phyloP scores from a whole-genome alignment of 1,284 basidiomycete genomes.

The Boletus mariae region DNA sequence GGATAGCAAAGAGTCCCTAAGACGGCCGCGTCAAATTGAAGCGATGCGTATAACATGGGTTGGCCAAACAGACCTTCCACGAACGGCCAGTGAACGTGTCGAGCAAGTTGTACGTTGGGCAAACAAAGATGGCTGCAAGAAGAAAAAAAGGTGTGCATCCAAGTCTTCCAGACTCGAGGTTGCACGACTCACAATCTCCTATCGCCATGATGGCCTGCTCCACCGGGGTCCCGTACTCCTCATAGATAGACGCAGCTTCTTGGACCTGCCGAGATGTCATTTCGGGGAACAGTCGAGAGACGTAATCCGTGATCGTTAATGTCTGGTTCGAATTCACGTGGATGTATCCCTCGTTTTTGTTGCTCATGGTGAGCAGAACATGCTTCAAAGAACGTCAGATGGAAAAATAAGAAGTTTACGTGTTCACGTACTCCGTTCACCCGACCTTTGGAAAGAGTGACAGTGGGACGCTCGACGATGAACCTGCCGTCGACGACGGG shows the following conservation, averaged over 20 bases:
- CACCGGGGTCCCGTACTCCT: constrained; percentile 7
- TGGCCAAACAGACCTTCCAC: constrained; percentile 18
- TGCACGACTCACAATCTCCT: constrained; percentile 19
- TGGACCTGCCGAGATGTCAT: constrained; percentile 9
- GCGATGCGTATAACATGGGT: neutral
- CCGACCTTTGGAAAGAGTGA: constrained; percentile 22
- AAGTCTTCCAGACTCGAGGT: neutral
- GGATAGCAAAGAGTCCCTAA: constrained; percentile 23
- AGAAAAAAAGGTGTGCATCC: neutral
- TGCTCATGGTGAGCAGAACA: constrained; percentile 10
- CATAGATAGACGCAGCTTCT: constrained; percentile 12
- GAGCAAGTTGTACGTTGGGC: constrained; percentile 23
- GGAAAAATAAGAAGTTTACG: neutral
- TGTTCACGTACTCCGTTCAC: constrained; percentile 12
- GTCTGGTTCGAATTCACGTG: constrained; percentile 16
- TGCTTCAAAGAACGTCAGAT: constrained; percentile 8
- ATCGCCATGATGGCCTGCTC: constrained; percentile 18
- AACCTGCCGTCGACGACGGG: constrained; percentile 36
- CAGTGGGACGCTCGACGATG: constrained; percentile 32
- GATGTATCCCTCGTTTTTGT: constrained; percentile 18
- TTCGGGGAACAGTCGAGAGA: constrained; percentile 23
- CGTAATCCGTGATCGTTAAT: constrained; percentile 15
- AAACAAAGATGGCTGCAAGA: constrained; percentile 19
- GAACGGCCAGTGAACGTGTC: constrained; percentile 12
- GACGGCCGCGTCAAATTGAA: neutral